Percentiles rank a stretch among this genome's conserved stretches.
These are phyloP conservation scores for Cajanus cajan DNA, from an alignment of 306 rosid genomes.

Conservation along the genomic window DNA sequence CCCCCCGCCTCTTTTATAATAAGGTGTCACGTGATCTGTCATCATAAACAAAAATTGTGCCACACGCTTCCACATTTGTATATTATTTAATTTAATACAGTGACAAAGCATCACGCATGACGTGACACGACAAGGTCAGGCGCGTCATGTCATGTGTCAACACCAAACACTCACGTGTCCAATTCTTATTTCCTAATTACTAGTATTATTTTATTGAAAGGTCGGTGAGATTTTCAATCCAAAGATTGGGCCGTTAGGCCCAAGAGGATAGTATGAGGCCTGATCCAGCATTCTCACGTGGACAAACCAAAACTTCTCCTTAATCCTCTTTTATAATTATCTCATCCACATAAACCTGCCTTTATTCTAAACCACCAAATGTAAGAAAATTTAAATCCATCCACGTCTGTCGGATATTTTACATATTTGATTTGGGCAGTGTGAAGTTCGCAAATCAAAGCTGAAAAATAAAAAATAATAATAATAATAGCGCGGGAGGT, in stretches of 20 bases:
- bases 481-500: not conserved
- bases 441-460: not conserved
- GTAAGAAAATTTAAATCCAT: constrained; percentile 23
- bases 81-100: too few species aligned
- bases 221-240: not conserved
- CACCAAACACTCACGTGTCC: not conserved
- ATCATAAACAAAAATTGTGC: not conserved
- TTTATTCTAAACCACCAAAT: constrained; percentile 49
- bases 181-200: too few species aligned
- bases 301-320: constrained; percentile 41
- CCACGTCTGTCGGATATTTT: not conserved
- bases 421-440: not conserved
- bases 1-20: not conserved
- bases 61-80: not conserved
- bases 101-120: not conserved
- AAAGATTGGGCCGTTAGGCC: not conserved
- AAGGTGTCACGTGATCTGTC: not conserved
- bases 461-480: not conserved
- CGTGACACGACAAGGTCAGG: not conserved
- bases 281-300: constrained; percentile 33
- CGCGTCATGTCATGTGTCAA: not conserved
- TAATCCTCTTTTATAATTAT: not conserved
- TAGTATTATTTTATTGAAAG: not conserved
- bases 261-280: not conserved
- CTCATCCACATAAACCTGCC: constrained; percentile 48